phyloP scores from a whole-genome alignment of 2,329 filamentous ascomycete genomes.

The Alternaria brassicicola region DNA sequence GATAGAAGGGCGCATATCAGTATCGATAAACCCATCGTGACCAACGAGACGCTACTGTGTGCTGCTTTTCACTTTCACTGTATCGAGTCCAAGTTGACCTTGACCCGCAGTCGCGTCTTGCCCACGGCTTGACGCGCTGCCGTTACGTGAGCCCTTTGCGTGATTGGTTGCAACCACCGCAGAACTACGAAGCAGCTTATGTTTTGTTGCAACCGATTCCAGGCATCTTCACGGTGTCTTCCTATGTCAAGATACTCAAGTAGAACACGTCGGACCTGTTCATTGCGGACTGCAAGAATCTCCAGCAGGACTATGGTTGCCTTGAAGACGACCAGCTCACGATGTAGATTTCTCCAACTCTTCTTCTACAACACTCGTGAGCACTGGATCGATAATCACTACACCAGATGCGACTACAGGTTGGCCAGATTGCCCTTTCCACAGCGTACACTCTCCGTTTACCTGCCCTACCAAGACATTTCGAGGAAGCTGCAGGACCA shows the following conservation, averaged over 20 bases:
- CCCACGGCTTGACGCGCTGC: conserved; percentile 5
- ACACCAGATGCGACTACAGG: conserved; percentile 61
- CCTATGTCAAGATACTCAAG: too few species aligned
- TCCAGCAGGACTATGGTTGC: too few species aligned
- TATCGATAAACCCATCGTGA: neutral
- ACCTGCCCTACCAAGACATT: conserved; percentile 55
- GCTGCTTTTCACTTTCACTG: neutral
- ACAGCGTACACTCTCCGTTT: conserved; percentile 53
- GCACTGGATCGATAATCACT: conserved; percentile 61
- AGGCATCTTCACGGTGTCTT: too few species aligned
- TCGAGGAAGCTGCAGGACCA: conserved; percentile 60
- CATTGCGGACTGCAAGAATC: neutral
- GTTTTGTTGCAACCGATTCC: too few species aligned
- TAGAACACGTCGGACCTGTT: neutral
- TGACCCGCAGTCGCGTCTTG: conserved; percentile 1
- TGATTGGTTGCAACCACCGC: conserved; percentile 1
- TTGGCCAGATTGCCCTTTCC: conserved; percentile 58
- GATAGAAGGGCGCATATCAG: neutral
- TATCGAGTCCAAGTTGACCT: neutral
- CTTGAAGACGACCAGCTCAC: too few species aligned
- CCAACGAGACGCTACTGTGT: neutral
- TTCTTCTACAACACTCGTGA: conserved; percentile 49
- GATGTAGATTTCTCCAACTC: conserved; percentile 50
- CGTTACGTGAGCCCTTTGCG: neutral
- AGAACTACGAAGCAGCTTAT: conserved; percentile 19